phyloP scores from a whole-genome alignment of 805 yeast genomes.

The Yarrowia sp. region DNA sequence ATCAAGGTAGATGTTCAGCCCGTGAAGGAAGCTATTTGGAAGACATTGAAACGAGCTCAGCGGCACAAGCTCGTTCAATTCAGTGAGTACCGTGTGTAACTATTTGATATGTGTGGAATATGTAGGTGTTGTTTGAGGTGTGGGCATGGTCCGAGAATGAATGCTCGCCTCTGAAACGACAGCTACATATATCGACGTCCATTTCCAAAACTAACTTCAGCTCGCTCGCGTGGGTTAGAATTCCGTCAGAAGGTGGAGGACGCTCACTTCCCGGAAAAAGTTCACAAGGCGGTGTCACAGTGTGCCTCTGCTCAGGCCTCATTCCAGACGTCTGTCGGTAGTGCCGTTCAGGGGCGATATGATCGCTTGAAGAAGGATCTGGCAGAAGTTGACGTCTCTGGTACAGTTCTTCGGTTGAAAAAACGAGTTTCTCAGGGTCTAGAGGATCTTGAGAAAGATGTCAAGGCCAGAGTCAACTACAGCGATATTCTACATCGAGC shows the following conservation, averaged over 20 bases:
- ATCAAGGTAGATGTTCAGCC: not conserved
- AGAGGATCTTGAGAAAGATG: not conserved
- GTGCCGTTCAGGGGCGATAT: not conserved
- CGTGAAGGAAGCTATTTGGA: not conserved
- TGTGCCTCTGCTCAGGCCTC: slow-evolving; percentile 24
- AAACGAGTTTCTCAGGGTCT: not conserved
- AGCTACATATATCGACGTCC: too few relatives aligned
- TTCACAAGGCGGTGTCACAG: slow-evolving; percentile 8
- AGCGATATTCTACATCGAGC: not conserved
- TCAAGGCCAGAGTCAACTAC: not conserved
- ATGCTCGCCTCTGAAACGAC: too few relatives aligned
- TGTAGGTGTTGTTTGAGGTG: not conserved
- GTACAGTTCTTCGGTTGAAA: not conserved
- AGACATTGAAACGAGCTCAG: slow-evolving; percentile 14
- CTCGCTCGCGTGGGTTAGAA: slow-evolving; percentile 17
- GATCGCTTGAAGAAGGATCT: not conserved
- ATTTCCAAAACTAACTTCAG: not conserved
- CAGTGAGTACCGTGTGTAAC: slow-evolving; percentile 26
- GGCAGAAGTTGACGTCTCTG: not conserved
- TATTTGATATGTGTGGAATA: not conserved
- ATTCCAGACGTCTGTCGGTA: slow-evolving; percentile 9
- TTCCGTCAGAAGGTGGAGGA: not conserved
- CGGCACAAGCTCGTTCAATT: slow-evolving; percentile 21
- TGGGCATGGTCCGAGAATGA: too few relatives aligned
- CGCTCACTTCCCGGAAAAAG: slow-evolving; percentile 4